These are phyloP conservation scores for Rhypophila decipiens DNA, from an alignment of 495 filamentous ascomycete genomes.

Conservation along the genomic window DNA sequence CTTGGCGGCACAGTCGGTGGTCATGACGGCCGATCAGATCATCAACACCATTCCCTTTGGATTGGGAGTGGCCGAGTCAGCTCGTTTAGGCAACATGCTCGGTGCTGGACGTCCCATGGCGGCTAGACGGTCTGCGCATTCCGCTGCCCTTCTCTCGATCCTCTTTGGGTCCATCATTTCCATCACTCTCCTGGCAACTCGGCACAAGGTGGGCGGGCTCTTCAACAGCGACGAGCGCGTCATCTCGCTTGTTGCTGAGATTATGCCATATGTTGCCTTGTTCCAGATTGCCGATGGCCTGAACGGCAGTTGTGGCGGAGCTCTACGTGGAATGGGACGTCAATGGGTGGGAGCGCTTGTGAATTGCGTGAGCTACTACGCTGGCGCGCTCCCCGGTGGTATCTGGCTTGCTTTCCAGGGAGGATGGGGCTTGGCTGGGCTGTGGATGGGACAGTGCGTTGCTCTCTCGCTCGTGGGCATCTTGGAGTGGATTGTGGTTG, in stretches of 20 bases:
- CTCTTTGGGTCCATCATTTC: constrained; percentile 62
- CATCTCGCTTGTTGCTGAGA: constrained; percentile 66
- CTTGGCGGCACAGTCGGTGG: constrained; percentile 80
- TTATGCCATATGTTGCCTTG: constrained; percentile 77
- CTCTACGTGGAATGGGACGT: constrained; percentile 75
- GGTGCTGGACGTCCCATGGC: constrained; percentile 62
- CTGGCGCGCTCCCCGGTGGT: constrained; percentile 73
- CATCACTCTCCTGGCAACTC: constrained; percentile 61
- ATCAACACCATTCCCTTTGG: constrained; percentile 92
- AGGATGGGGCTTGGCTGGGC: constrained; percentile 76
- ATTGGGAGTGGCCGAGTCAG: constrained; percentile 74
- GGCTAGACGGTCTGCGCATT: constrained; percentile 68
- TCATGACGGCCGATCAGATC: constrained; percentile 91
- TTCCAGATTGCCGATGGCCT: constrained; percentile 92
- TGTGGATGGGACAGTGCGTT: constrained; percentile 90
- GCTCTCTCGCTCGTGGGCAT: constrained; percentile 77
- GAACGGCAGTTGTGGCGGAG: constrained; percentile 80
- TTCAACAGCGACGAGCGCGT: constrained; percentile 77
- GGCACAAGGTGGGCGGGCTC: constrained; percentile 69
- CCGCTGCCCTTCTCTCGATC: constrained; percentile 68
- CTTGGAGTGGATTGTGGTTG: constrained; percentile 77
- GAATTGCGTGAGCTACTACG: constrained; percentile 80
- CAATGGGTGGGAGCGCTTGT: constrained; percentile 88
- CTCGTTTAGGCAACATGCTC: constrained; percentile 75
- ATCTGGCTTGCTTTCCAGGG: constrained; percentile 77